phyloP scores from a whole-genome alignment of 148 eudicot genomes.

The Polygonum aviculare region DNA sequence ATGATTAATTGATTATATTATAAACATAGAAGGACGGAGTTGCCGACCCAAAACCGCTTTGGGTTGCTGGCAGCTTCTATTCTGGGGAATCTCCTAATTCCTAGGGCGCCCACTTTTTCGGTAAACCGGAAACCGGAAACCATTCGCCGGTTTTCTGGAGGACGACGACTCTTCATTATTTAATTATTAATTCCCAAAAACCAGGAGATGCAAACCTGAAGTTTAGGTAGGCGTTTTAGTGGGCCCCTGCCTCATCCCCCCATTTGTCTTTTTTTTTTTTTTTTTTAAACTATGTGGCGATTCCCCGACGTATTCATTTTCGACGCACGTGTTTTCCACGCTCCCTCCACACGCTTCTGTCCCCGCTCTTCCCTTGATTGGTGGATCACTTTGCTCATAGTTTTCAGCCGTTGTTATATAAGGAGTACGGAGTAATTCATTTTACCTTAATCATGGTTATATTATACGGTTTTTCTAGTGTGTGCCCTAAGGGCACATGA shows the following conservation, averaged over 20 bases:
- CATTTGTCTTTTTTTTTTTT: neutral
- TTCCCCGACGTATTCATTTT: neutral
- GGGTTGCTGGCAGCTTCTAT: neutral
- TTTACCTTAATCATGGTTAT: no score
- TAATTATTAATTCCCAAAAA: neutral
- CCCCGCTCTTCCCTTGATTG: no score
- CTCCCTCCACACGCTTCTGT: neutral
- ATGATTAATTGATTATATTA: no score
- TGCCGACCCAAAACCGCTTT: neutral
- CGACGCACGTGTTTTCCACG: neutral
- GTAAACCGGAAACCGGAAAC: neutral
- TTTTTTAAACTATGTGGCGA: neutral
- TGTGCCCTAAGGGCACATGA: no score
- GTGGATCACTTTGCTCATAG: no score
- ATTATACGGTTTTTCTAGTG: no score
- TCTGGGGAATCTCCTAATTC: constrained; percentile 2
- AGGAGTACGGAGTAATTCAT: no score
- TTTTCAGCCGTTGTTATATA: no score
- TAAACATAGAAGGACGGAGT: no score
- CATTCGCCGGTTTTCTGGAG: neutral
- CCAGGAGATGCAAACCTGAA: constrained; percentile 1
- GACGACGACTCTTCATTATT: neutral
- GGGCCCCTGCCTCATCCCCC: neutral
- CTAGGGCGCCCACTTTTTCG: neutral
- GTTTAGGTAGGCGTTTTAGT: neutral